Percentiles rank a stretch among this genome's conserved stretches.
These are phyloP conservation scores for Venturiaceae sp. DNA, from an alignment of 2,329 filamentous ascomycete genomes.

Conservation along the genomic window DNA sequence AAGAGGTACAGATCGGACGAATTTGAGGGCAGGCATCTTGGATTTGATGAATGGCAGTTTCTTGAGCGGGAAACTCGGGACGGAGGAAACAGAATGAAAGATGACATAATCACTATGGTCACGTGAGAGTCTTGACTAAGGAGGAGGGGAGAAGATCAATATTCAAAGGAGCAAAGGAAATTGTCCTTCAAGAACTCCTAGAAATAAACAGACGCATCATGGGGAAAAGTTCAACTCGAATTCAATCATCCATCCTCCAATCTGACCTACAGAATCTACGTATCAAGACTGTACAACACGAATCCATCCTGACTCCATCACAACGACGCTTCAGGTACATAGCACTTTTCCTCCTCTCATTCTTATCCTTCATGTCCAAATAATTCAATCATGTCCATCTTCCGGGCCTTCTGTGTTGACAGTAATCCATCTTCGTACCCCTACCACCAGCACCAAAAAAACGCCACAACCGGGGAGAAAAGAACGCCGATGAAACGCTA, in stretches of 20 bases:
- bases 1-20: slow-evolving; percentile 51
- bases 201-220: background rate
- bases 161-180: no score
- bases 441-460: background rate
- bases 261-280: background rate
- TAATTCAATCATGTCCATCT: background rate
- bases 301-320: background rate
- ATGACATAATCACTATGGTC: background rate
- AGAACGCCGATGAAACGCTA: no score
- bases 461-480: background rate
- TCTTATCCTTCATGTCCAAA: background rate
- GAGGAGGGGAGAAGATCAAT: no score
- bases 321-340: background rate
- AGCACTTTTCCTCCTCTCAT: background rate
- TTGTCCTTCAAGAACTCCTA: no score
- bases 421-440: background rate
- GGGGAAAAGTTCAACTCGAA: background rate
- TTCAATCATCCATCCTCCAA: background rate
- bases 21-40: slow-evolving; percentile 38
- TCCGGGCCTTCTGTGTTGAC: no score
- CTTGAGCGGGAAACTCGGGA: no score
- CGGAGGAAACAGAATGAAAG: background rate
- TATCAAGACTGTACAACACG: background rate
- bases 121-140: background rate
- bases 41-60: background rate